A percentile compares a stretch with the other conserved stretches of the same genome.
phyloP scores from a whole-genome alignment of 1,284 basidiomycete genomes.

The Cryptococcus jaspeensis region DNA sequence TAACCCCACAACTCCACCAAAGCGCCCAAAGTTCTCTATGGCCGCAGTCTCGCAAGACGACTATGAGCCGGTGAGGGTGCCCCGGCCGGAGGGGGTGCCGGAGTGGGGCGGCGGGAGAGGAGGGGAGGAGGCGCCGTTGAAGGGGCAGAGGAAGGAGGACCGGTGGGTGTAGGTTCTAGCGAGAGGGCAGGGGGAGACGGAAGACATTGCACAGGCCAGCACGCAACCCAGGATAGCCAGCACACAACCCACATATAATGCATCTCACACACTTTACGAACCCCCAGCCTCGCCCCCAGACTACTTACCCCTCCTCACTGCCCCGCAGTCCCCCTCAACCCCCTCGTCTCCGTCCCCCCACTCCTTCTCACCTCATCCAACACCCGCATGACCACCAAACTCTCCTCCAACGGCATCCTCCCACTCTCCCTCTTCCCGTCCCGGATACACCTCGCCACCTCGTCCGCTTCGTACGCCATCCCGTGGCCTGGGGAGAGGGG shows the following conservation, averaged over 20 bases:
- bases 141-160: slow-evolving; percentile 42
- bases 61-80: slow-evolving; percentile 85
- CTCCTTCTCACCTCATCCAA: slow-evolving; percentile 5
- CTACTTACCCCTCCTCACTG: not conserved
- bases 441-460: slow-evolving; percentile 70
- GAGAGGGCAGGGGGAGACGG: no score
- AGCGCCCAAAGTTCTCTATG: slow-evolving; percentile 33
- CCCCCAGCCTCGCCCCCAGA: not conserved
- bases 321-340: slow-evolving; percentile 5
- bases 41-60: slow-evolving; percentile 56
- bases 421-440: slow-evolving; percentile 68
- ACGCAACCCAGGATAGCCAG: no score
- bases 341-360: slow-evolving; percentile 4
- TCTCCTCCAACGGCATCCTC: slow-evolving; percentile 69
- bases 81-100: slow-evolving; percentile 74
- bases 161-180: slow-evolving; percentile 36
- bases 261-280: not conserved
- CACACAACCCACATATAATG: no score
- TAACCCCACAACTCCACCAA: slow-evolving; percentile 3
- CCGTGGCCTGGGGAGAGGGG: slow-evolving; percentile 14
- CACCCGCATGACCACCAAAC: slow-evolving; percentile 56
- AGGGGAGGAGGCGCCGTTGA: slow-evolving; percentile 42
- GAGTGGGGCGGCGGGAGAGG: slow-evolving; percentile 82
- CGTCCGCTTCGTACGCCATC: slow-evolving; percentile 45
- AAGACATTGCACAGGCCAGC: no score